Evolutionary conservation across 2,329 filamentous ascomycete genomes (phyloP).

Genomic region (Chaetomium sp.): DNA sequence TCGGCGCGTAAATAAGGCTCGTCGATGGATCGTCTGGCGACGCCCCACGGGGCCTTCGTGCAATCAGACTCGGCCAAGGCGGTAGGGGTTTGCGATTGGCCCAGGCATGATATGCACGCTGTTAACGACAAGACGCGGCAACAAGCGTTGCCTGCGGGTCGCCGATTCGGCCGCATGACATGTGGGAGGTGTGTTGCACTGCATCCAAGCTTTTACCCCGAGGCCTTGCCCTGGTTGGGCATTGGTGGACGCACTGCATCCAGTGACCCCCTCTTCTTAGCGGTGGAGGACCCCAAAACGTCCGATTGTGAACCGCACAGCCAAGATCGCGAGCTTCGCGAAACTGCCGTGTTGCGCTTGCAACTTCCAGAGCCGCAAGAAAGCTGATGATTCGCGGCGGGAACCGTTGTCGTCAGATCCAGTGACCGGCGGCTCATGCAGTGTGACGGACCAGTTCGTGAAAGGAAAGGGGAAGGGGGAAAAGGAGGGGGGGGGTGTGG

Average conservation of each 20-base stretch:
- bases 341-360: constrained; percentile 41
- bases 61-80: constrained; percentile 51
- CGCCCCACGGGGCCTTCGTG: constrained; percentile 47
- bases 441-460: constrained; percentile 40
- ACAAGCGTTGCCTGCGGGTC: constrained; percentile 35
- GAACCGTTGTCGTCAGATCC: constrained; percentile 46
- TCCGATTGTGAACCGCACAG: constrained; percentile 4
- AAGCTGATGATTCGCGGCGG: constrained; percentile 45
- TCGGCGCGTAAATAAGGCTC: constrained; percentile 57
- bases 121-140: constrained; percentile 22
- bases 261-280: constrained; percentile 23
- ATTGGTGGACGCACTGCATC: constrained; percentile 33
- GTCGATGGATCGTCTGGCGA: constrained; percentile 48
- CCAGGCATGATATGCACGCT: constrained; percentile 31
- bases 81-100: constrained; percentile 35
- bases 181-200: constrained; percentile 39
- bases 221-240: constrained; percentile 31
- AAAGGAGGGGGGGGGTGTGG: constrained; percentile 1
- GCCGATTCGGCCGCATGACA: constrained; percentile 42
- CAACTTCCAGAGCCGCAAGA: constrained; percentile 32
- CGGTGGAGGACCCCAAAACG: constrained; percentile 19
- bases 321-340: constrained; percentile 21
- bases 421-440: constrained; percentile 53
- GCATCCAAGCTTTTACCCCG: constrained; percentile 36
- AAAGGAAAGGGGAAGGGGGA: too few species aligned